These are phyloP conservation scores for Didymella arachidicola DNA, from an alignment of 2,329 filamentous ascomycete genomes.

Conservation along the genomic window DNA sequence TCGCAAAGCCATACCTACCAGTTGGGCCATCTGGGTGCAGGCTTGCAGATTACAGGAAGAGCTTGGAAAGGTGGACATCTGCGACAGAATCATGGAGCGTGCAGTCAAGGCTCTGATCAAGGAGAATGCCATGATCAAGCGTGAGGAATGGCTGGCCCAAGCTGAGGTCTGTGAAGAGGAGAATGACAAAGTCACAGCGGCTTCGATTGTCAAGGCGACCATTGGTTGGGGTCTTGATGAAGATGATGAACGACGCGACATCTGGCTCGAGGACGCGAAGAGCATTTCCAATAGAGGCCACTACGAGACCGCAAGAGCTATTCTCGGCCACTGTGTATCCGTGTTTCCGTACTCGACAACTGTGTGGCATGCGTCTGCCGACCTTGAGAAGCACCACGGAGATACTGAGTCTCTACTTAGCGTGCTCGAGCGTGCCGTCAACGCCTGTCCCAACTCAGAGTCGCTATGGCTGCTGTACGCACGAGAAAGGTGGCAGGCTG, in stretches of 20 bases:
- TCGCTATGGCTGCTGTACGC: constrained; percentile 96
- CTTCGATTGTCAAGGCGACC: constrained; percentile 89
- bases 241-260: constrained; percentile 93
- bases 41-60: constrained; percentile 89
- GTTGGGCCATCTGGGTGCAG: constrained; percentile 95
- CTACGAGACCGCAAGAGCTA: constrained; percentile 90
- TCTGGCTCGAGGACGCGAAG: constrained; percentile 94
- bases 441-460: constrained; percentile 89
- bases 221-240: constrained; percentile 93
- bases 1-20: constrained; percentile 90
- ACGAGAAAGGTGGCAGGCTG: constrained; percentile 90
- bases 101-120: constrained; percentile 87
- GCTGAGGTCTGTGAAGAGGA: constrained; percentile 95
- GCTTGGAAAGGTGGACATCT: constrained; percentile 79
- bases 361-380: constrained; percentile 88
- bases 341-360: constrained; percentile 89
- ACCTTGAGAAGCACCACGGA: constrained; percentile 90
- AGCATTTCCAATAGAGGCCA: constrained; percentile 79
- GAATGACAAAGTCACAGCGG: constrained; percentile 84
- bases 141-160: constrained; percentile 95
- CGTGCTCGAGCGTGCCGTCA: constrained; percentile 89
- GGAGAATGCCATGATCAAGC: constrained; percentile 94
- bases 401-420: constrained; percentile 82
- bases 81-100: constrained; percentile 89
- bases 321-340: constrained; percentile 88